phyloP scores from a whole-genome alignment of 768 basidiomycete species.

The Pleurotus giganteus region DNA sequence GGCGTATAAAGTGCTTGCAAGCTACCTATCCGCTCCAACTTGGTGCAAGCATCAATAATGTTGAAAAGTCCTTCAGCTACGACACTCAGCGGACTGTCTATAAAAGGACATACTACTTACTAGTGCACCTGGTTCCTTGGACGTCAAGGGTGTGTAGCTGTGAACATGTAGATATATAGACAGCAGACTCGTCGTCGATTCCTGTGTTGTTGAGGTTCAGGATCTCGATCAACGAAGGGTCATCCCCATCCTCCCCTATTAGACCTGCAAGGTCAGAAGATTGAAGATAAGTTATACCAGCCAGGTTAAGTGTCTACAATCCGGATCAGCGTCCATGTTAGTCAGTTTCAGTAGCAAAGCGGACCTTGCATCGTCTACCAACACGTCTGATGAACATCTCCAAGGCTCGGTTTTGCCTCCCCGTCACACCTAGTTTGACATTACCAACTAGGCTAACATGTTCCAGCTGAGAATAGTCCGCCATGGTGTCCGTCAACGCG shows the following conservation, averaged over 20 bases:
- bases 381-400: conserved; percentile 46
- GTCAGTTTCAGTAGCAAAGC: conserved; percentile 1
- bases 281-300: conserved; percentile 46
- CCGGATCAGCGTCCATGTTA: not conserved
- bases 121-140: conserved; percentile 57
- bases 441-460: conserved; percentile 64
- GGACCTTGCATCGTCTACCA: conserved; percentile 59
- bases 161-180: conserved; percentile 51
- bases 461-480: conserved; percentile 36
- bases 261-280: conserved; percentile 53
- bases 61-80: conserved; percentile 52
- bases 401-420: conserved; percentile 34
- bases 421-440: conserved; percentile 47
- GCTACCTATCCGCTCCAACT: conserved; percentile 33
- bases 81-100: not conserved
- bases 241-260: conserved; percentile 29
- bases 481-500: conserved; percentile 40
- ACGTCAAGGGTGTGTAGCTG: conserved; percentile 47
- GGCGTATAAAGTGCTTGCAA: not conserved
- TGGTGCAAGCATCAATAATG: conserved; percentile 56
- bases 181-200: conserved; percentile 55
- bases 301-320: conserved; percentile 55
- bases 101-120: conserved; percentile 32
- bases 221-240: conserved; percentile 38
- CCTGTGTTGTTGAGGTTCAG: conserved; percentile 59